Conservation (phyloP, 345 rosid species). For the Populus simonii region DNA sequence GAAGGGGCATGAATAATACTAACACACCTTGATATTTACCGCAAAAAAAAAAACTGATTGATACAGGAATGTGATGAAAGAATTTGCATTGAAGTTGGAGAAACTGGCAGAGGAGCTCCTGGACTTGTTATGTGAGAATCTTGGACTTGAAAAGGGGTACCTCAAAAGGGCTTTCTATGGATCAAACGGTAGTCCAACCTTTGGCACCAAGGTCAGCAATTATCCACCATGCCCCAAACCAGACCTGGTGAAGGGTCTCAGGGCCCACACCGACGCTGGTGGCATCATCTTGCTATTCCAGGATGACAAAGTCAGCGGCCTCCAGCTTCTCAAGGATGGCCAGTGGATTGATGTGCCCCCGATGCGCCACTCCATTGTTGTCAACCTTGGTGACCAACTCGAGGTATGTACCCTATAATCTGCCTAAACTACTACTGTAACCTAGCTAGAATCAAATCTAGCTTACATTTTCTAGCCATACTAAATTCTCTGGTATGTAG, state of each 20-base stretch:
- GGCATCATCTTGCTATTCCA: conserved; percentile 90
- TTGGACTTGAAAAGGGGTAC: conserved; percentile 77
- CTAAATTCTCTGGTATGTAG: conserved; percentile 6
- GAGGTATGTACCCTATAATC: conserved; percentile 45
- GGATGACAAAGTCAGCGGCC: conserved; percentile 85
- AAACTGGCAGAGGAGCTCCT: conserved; percentile 75
- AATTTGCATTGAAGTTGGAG: conserved; percentile 68
- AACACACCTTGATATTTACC: not conserved
- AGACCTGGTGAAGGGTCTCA: conserved; percentile 79
- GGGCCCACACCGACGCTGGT: conserved; percentile 99
- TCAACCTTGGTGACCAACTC: conserved; percentile 91
- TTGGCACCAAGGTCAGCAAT: conserved; percentile 91
- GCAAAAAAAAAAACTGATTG: not conserved
- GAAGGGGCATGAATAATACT: not conserved
- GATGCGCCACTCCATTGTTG: conserved; percentile 82
- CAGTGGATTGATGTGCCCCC: conserved; percentile 93
- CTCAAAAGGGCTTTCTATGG: conserved; percentile 66
- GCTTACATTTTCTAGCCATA: not conserved
- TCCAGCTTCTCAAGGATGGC: conserved; percentile 88
- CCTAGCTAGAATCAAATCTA: not conserved
- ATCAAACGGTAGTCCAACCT: conserved; percentile 56
- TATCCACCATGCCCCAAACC: conserved; percentile 98
- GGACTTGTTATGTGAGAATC: conserved; percentile 78
- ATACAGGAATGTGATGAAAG: conserved; percentile 67
- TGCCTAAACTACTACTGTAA: not conserved